phyloP scores from a whole-genome alignment of 495 filamentous ascomycete species.

The Aspergillus avenaceus region DNA sequence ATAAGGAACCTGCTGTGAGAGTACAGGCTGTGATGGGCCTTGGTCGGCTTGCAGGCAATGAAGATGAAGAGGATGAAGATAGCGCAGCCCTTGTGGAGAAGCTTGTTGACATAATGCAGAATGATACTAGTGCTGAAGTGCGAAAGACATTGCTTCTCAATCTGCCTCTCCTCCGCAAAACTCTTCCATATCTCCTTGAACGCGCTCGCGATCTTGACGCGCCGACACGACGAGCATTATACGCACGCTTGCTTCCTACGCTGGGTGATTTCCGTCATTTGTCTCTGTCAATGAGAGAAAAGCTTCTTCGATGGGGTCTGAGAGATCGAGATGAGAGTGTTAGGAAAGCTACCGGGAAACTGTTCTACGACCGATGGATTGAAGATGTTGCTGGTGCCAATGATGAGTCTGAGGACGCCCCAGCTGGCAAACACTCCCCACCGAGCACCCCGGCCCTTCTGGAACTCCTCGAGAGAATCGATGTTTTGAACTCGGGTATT shows the following conservation, averaged over 20 bases:
- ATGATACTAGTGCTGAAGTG: conserved; percentile 92
- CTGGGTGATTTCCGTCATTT: conserved; percentile 95
- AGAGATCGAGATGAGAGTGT: conserved; percentile 94
- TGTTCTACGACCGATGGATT: conserved; percentile 94
- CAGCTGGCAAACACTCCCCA: conserved; percentile 45
- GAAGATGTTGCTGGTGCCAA: conserved; percentile 78
- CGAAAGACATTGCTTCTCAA: conserved; percentile 84
- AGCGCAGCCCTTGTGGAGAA: conserved; percentile 64
- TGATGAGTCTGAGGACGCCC: conserved; percentile 40
- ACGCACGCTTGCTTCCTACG: conserved; percentile 80
- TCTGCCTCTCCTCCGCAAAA: conserved; percentile 71
- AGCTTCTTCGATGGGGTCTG: conserved; percentile 91
- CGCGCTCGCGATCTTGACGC: conserved; percentile 85
- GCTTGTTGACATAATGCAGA: conserved; percentile 87
- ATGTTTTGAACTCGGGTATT: conserved; percentile 82
- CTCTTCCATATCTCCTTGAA: conserved; percentile 89
- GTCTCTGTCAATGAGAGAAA: conserved; percentile 92
- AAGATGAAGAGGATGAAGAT: conserved; percentile 70
- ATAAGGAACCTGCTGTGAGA: conserved; percentile 88
- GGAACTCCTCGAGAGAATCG: conserved; percentile 90
- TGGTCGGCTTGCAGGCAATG: conserved; percentile 76
- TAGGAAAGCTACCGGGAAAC: conserved; percentile 79
- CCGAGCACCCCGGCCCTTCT: conserved; percentile 74
- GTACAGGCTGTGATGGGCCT: conserved; percentile 93
- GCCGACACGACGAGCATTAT: conserved; percentile 76